Percentiles rank a stretch among this genome's conserved stretches.
These are phyloP conservation scores for Blastomyces gilchristii DNA, from an alignment of 2,329 filamentous ascomycete genomes.

Conservation along the genomic window DNA sequence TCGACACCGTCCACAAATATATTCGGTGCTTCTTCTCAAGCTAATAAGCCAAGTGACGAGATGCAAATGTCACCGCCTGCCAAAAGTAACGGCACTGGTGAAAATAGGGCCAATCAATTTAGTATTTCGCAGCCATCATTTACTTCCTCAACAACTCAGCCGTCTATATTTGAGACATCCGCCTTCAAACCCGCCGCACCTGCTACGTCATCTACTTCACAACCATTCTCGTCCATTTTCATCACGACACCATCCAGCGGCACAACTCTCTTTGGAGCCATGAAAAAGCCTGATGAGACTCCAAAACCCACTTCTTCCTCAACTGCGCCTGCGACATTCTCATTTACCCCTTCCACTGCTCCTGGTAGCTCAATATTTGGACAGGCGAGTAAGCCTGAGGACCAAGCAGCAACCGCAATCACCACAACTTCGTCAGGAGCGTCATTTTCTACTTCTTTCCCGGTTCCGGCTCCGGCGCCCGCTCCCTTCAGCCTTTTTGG, in stretches of 20 bases:
- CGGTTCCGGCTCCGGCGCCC: conserved; percentile 1
- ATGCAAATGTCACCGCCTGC: conserved; percentile 29
- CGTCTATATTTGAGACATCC: conserved; percentile 6
- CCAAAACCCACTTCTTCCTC: conserved; percentile 14
- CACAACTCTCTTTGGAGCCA: conserved; percentile 18
- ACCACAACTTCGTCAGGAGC: conserved; percentile 6
- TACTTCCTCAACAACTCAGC: conserved; percentile 14
- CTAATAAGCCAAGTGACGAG: conserved; percentile 17
- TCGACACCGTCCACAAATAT: conserved; percentile 9
- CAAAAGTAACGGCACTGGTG: conserved; percentile 15
- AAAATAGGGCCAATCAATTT: conserved; percentile 19
- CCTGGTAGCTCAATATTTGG: conserved; percentile 1
- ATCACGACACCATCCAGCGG: conserved; percentile 16
- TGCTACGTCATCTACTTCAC: not conserved
- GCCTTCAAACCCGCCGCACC: conserved; percentile 1
- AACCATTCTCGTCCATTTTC: conserved; percentile 10
- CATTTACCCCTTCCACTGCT: not conserved
- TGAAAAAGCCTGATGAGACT: conserved; percentile 15
- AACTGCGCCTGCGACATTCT: not conserved
- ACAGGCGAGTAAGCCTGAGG: not conserved
- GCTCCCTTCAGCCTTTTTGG: conserved; percentile 6
- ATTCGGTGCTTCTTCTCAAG: conserved; percentile 12
- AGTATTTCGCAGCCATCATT: conserved; percentile 17
- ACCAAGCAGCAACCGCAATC: conserved; percentile 2
- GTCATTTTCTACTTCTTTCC: conserved; percentile 1